Percentiles rank a stretch among this genome's conserved stretches.
These are phyloP conservation scores for Fusarium duplospermum DNA, from an alignment of 2,329 filamentous ascomycete genomes.

Conservation along the genomic window DNA sequence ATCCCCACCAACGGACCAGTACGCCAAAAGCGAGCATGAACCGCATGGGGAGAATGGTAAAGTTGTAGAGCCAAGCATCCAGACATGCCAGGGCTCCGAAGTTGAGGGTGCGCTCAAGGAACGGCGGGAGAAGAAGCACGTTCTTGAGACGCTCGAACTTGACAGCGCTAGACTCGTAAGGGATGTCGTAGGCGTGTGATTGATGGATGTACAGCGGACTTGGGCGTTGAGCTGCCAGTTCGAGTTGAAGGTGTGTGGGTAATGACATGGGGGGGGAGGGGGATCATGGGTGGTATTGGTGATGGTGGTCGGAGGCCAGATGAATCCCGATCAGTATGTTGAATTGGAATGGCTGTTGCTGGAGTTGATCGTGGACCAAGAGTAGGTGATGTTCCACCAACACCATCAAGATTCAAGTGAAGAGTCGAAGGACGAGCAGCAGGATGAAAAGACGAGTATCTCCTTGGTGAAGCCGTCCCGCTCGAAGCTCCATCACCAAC, in stretches of 20 bases:
- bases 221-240: slow-evolving; percentile 70
- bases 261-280: slow-evolving; percentile 74
- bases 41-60: slow-evolving; percentile 91
- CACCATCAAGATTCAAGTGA: slow-evolving; percentile 54
- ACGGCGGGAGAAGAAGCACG: slow-evolving; percentile 83
- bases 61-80: slow-evolving; percentile 95
- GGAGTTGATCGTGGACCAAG: slow-evolving; percentile 26
- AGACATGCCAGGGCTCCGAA: slow-evolving; percentile 93
- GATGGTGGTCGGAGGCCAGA: slow-evolving; percentile 54
- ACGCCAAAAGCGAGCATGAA: slow-evolving; percentile 86
- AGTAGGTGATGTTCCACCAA: slow-evolving; percentile 35
- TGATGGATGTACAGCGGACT: slow-evolving; percentile 75
- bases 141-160: slow-evolving; percentile 94
- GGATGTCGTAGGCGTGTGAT: slow-evolving; percentile 67
- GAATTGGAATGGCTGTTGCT: slow-evolving; percentile 43
- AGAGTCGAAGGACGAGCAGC: slow-evolving; percentile 56
- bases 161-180: slow-evolving; percentile 91
- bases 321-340: slow-evolving; percentile 27
- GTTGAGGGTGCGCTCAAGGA: slow-evolving; percentile 84
- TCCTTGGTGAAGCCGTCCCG: slow-evolving; percentile 52
- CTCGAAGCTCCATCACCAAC: slow-evolving; percentile 41
- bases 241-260: slow-evolving; percentile 73
- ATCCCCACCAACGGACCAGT: slow-evolving; percentile 81
- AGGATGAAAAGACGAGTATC: slow-evolving; percentile 65
- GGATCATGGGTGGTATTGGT: slow-evolving; percentile 66